A percentile compares a stretch with the other conserved stretches of the same genome.
Conservation (phyloP, 768 basidiomycete species). For the Kwoniella shandongensis region DNA sequence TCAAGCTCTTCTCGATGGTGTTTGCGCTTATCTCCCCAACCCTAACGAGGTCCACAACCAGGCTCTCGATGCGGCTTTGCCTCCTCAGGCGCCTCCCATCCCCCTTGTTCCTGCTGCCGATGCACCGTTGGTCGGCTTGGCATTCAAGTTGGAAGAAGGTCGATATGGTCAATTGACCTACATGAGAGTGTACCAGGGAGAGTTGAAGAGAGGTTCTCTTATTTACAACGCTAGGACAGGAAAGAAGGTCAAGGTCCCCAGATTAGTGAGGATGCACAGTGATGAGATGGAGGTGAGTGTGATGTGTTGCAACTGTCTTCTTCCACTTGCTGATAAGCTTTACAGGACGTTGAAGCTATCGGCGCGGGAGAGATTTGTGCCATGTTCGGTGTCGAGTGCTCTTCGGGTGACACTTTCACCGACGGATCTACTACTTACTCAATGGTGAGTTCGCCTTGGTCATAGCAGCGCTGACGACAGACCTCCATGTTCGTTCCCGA, state of each 20-base stretch:
- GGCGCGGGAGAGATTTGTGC: constrained; percentile 99
- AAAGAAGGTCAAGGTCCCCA: constrained; percentile 94
- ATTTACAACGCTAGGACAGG: constrained; percentile 93
- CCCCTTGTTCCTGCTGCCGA: constrained; percentile 76
- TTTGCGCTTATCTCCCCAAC: constrained; percentile 90
- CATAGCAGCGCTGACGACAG: constrained; percentile 55
- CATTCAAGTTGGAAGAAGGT: constrained; percentile 98
- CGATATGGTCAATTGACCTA: constrained; percentile 96
- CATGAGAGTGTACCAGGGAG: constrained; percentile 96
- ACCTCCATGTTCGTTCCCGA: constrained; percentile 99
- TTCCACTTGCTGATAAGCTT: constrained; percentile 5
- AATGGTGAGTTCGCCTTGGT: constrained; percentile 66
- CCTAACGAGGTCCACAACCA: constrained; percentile 74
- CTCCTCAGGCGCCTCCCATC: constrained; percentile 65
- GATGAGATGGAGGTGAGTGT: constrained; percentile 90
- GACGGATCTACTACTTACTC: constrained; percentile 86
- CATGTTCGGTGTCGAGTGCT: constrained; percentile 98
- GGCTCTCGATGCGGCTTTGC: constrained; percentile 70
- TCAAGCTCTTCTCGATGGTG: constrained; percentile 89
- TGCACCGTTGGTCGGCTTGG: constrained; percentile 86
- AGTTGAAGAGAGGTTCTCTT: constrained; percentile 75
- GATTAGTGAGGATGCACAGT: constrained; percentile 95
- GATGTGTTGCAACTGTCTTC: background rate
- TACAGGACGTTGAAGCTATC: constrained; percentile 83
- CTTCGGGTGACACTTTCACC: constrained; percentile 95